Evolutionary conservation across 2,329 filamentous ascomycete species (phyloP).

Genomic region (Didymellaceae sp.): DNA sequence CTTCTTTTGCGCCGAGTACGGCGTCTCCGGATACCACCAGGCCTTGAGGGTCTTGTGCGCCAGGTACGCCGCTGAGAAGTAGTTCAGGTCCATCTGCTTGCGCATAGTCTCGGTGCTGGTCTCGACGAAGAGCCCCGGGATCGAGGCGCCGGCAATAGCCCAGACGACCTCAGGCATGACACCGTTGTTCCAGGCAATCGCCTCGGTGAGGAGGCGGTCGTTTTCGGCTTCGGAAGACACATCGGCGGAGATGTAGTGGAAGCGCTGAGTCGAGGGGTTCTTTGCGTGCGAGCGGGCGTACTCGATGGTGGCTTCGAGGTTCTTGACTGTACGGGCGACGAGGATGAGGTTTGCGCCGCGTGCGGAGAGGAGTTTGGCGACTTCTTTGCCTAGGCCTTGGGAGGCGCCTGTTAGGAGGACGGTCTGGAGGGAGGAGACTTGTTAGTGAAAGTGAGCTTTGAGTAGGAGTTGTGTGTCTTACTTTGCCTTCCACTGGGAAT

Average conservation of each 20-base stretch:
- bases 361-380: slow-evolving; percentile 74
- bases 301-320: slow-evolving; percentile 73
- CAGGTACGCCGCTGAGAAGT: slow-evolving; percentile 85
- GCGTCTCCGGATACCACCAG: slow-evolving; percentile 66
- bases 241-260: slow-evolving; percentile 84
- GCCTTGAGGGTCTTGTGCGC: slow-evolving; percentile 77
- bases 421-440: slow-evolving; percentile 68
- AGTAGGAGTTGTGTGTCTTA: slow-evolving; percentile 46
- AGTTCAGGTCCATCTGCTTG: slow-evolving; percentile 90
- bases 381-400: slow-evolving; percentile 85
- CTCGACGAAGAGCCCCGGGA: slow-evolving; percentile 79
- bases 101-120: slow-evolving; percentile 70
- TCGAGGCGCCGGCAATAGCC: slow-evolving; percentile 81
- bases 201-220: slow-evolving; percentile 71
- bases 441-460: background rate
- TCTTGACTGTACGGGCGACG: slow-evolving; percentile 76
- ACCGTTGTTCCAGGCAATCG: slow-evolving; percentile 78
- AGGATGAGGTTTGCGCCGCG: slow-evolving; percentile 89
- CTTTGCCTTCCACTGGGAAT: slow-evolving; percentile 85
- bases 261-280: slow-evolving; percentile 72
- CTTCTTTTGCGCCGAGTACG: slow-evolving; percentile 44
- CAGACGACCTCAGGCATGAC: slow-evolving; percentile 83
- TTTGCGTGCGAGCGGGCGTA: slow-evolving; percentile 72
- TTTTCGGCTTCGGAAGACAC: slow-evolving; percentile 75
- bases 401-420: slow-evolving; percentile 89